These are phyloP conservation scores for Hirsutella rhossiliensis DNA, from an alignment of 2,329 filamentous ascomycete species.

Conservation along the genomic window DNA sequence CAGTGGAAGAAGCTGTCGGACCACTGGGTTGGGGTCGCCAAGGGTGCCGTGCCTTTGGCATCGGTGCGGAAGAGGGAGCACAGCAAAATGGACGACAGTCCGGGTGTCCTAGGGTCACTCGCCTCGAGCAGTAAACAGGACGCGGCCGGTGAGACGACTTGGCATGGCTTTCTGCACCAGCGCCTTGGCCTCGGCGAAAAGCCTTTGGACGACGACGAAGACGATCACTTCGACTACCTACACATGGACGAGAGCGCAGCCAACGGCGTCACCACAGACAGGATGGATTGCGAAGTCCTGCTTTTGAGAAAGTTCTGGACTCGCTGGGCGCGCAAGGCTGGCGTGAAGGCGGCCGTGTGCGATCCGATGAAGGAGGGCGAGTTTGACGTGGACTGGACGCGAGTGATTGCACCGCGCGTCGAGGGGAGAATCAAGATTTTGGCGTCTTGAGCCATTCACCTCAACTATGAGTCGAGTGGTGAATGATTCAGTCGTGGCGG, in stretches of 20 bases:
- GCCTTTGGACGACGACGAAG: slow-evolving; percentile 24
- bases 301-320: slow-evolving; percentile 57
- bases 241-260: slow-evolving; percentile 10
- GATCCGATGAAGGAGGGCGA: slow-evolving; percentile 47
- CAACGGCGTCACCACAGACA: slow-evolving; percentile 22
- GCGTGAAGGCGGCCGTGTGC: slow-evolving; percentile 40
- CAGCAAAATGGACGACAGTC: slow-evolving; percentile 12
- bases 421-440: slow-evolving; percentile 61
- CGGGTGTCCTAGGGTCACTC: background rate
- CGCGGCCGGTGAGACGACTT: slow-evolving; percentile 13
- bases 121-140: slow-evolving; percentile 5
- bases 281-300: slow-evolving; percentile 42
- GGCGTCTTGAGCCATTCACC: background rate
- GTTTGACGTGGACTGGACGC: slow-evolving; percentile 62
- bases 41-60: slow-evolving; percentile 32
- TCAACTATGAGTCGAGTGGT: no score
- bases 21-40: slow-evolving; percentile 57
- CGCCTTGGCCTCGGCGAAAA: slow-evolving; percentile 20
- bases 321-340: slow-evolving; percentile 62
- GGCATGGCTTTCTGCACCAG: slow-evolving; percentile 23
- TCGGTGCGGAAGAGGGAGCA: slow-evolving; percentile 19
- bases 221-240: slow-evolving; percentile 26
- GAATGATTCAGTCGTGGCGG: no score
- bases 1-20: slow-evolving; percentile 64
- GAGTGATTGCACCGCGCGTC: slow-evolving; percentile 62